Evolutionary conservation across 2,329 filamentous ascomycete species (phyloP).

Genomic region (Cladosporium sphaerospermum): DNA sequence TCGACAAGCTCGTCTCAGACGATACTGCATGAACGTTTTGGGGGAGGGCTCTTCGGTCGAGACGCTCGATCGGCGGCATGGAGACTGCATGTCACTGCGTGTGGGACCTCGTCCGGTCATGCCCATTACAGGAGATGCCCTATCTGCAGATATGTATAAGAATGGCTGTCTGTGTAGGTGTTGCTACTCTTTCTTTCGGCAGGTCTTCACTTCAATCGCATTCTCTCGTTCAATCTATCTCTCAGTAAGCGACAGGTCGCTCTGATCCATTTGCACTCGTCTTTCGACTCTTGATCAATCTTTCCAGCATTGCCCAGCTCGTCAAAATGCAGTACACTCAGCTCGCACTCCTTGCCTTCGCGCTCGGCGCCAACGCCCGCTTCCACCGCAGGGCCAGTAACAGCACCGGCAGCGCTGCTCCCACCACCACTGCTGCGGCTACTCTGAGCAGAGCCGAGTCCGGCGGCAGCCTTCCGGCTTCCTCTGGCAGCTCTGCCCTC

Average conservation of each 20-base stretch:
- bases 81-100: not conserved
- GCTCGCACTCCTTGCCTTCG: conserved; percentile 10
- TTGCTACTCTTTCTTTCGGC: too few species aligned
- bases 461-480: conserved; percentile 17
- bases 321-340: conserved; percentile 13
- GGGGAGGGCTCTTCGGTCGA: not conserved
- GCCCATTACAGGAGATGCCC: too few species aligned
- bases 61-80: not conserved
- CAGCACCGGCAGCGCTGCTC: conserved; percentile 2
- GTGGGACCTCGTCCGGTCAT: not conserved
- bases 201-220: not conserved
- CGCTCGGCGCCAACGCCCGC: conserved; percentile 13
- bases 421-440: conserved; percentile 11
- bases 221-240: conserved; percentile 1
- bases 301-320: not conserved
- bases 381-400: not conserved
- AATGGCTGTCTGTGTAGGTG: not conserved
- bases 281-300: not conserved
- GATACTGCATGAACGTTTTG: not conserved
- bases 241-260: conserved; percentile 11
- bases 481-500: conserved; percentile 16
- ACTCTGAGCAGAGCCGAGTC: conserved; percentile 1
- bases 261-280: not conserved
- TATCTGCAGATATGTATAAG: not conserved
- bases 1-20: not conserved